Conservation (phyloP, 2,329 filamentous ascomycete species). For the Colletotrichum tofieldiae region DNA sequence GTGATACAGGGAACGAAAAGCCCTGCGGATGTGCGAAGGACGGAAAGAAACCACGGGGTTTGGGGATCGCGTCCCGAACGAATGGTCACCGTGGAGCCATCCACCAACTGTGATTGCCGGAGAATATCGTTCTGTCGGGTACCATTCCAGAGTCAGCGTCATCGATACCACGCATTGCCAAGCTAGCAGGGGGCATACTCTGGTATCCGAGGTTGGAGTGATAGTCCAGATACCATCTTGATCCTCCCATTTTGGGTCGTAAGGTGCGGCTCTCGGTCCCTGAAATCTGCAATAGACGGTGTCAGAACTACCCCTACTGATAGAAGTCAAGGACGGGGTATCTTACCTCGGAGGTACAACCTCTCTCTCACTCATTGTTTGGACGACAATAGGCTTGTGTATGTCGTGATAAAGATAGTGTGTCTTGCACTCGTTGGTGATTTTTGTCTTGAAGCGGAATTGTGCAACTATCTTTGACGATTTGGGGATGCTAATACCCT, state of each 20-base stretch:
- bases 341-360: conserved; percentile 2
- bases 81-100: conserved; percentile 18
- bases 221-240: conserved; percentile 26
- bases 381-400: not conserved
- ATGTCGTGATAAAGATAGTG: conserved; percentile 29
- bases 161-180: not conserved
- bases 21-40: conserved; percentile 18
- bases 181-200: not conserved
- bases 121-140: not conserved
- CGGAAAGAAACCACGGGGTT: conserved; percentile 10
- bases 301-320: not conserved
- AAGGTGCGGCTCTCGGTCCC: conserved; percentile 13
- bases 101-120: not conserved
- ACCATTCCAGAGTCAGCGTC: not conserved
- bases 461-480: conserved; percentile 10
- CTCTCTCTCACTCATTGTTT: not conserved
- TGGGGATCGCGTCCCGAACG: not conserved
- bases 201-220: not conserved
- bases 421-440: not conserved
- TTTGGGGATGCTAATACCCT: conserved; percentile 17
- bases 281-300: not conserved
- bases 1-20: conserved; percentile 34
- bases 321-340: no score
- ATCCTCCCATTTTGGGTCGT: not conserved
- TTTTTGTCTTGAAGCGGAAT: conserved; percentile 10